Evolutionary conservation across 192 early-diverging fungal genomes (phyloP), one percentile per base, ranked within the genome.

Genomic region (Gryganskiella cystojenkinii): DNA sequence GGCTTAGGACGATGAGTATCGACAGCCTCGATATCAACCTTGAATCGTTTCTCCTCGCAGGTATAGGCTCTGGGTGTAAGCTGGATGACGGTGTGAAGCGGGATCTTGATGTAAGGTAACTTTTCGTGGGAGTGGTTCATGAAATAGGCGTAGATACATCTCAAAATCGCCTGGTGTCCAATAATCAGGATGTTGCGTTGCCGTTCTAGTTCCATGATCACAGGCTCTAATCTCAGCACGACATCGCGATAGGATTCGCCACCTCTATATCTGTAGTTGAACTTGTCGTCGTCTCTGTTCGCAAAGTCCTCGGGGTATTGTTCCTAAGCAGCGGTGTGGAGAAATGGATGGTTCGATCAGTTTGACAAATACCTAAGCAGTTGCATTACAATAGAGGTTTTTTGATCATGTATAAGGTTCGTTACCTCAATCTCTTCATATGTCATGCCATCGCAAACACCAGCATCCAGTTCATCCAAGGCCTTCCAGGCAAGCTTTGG

Each of bases 191-290:
- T 97, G 67, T 94, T 93, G 72, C 96, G 92, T 80, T 99, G 96
- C 33, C 98, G 89, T 72, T 98, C 98, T 44, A 99, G 86, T 75
- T 99, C 98, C 95, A 99, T 95, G 59, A 98, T 99, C 57, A 99
- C 95, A 2, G 98, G 98, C 82, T 99, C 98, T 34, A 99, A 78
- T 34, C 96, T 89, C 69, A 95, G 83, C 11, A 99, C 98, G 17
- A 99, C 91, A 81, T 99, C 96, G 14, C 95, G 88, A 76, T 99
- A 99, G n/a, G 92, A 95, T 87, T 92, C 93, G 47, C 92, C 92
- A 54, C 92, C 92, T 47, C 90, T 86, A 61, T 93, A 95, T 61
- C 94, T 84, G 68, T 94, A 96, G 61, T 91, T 93, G 81, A 94
- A 99, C 79, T 99, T 99, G 86, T 99, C 97, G 34, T 92, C 89